Base-by-base conservation (phyloP, 352 stramenopile species). In the Phytopythium litorale region DNA sequence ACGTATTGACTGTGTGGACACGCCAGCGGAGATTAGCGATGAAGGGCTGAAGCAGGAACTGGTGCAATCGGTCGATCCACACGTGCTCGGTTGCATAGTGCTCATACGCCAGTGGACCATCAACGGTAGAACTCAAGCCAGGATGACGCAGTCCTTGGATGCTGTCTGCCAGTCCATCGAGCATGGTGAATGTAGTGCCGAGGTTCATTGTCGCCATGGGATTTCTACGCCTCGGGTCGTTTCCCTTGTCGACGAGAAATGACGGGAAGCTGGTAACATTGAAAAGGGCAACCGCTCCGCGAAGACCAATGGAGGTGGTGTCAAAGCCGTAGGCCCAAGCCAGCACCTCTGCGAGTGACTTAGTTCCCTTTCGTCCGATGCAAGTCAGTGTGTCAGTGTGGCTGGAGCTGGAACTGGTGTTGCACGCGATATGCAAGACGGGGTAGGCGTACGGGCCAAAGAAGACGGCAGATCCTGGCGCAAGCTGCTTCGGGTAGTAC, bases 361-460 rank as follows among this genome's bases (percentile, higher is more conserved):
- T 60, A 48, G 7, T 56, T n/a, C 56, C 67, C 56, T 70, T 63
- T 18, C 19, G 42, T 21, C 59, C 64, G 6, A 13, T 37, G 12
- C 59, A 71, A 1, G n/a, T 25, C 13, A 42, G 15, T 2, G 15
- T 7, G 0, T 16, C 33, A n/a, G 2, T 12, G 21, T 23, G 15
- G 33, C 51, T 8, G 15, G 23, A 23, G 25, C 5, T 28, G 15
- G 23, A 23, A n/a, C 5, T 28, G 4, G 3, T 57, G 32, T 43
- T 60, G n/a, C 33, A 59, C 42, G 35, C 65, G 18, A 79, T 63
- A 18, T 80, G 69, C 11, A 59, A 53, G 18, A 80, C 51, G 0
- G 65, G 63, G 37, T 80, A 80, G 19, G 60, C 72, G 57, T 71
- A 83, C 18, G 75, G 70, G 4, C 72, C 75, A 54, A 73, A 83